Evolutionary conservation across 208 protist genomes (phyloP), one percentile per base, ranked within the genome.

Genomic region (Trypanosomatidae sp.): DNA sequence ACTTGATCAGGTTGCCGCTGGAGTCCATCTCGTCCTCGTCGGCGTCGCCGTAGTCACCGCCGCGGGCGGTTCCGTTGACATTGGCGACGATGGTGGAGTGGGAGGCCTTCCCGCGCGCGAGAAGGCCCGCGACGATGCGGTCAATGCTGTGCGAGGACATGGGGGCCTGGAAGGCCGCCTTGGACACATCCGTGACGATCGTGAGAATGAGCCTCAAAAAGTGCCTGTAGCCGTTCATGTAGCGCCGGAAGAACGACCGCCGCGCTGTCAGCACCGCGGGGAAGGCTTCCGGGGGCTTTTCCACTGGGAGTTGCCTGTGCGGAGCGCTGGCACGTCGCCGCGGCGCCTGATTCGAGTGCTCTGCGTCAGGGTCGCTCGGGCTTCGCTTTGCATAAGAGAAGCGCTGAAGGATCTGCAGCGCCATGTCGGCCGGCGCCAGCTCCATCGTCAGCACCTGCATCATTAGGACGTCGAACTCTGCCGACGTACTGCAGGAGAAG

Each of bases 191-290:
- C 60, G 77, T 66, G 46, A 87, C 75, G 28, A 95, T 56, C 13
- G 89, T 95, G 28, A 95, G 66, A 60, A 93, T 69, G 58, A 91
- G 82, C 0, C 91, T 87, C 33, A 93, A 53, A 44, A 88, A 91
- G 55, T 75, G 44, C 47, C n/a, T 46, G 43, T 75, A 80, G 76
- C 76, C 76, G 13, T 71, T 67, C 22, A 75, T 41, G 44, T 62
- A 73, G 58, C 62, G 52, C 59, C 62, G 49, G 41, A 66, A 62
- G 69, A 43, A 33, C 19, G 17, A 47, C 28, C 28, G 69, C 17
- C 47, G 59, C 36, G 60, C 28, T 30, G 62, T 8, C 43, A 30
- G 22, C 71, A 33, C 55, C 36, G 12, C 15, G 9, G 62, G 47
- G 39, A 22, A 25, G 66, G 1, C 30, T 19, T 47, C 41, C 13